These are phyloP conservation scores for Amanita brunnescens DNA, from an alignment of 768 basidiomycete species.

Conservation along the genomic window DNA sequence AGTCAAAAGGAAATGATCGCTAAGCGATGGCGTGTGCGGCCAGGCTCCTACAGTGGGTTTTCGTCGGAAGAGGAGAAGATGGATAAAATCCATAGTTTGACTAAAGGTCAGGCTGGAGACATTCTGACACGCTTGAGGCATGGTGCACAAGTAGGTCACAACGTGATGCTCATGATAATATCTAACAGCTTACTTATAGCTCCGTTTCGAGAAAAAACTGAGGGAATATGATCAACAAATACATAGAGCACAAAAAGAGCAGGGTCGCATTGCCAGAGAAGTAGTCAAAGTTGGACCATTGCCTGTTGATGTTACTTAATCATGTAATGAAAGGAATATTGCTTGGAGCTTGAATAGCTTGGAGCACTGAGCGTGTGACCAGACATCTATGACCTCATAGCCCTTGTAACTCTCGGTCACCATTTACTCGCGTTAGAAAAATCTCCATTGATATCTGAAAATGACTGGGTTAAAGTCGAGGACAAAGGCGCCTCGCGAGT, in stretches of 20 bases:
- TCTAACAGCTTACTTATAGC: slow-evolving; percentile 17
- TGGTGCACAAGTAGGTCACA: slow-evolving; percentile 51
- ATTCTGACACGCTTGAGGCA: slow-evolving; percentile 73
- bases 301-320: not conserved
- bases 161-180: not conserved
- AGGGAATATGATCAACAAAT: slow-evolving; percentile 30
- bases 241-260: slow-evolving; percentile 37
- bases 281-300: slow-evolving; percentile 56
- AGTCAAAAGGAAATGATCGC: slow-evolving; percentile 48
- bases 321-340: not conserved
- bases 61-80: slow-evolving; percentile 14
- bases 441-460: not conserved
- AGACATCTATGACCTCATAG: slow-evolving; percentile 5
- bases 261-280: slow-evolving; percentile 39
- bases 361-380: not conserved
- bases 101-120: slow-evolving; percentile 73
- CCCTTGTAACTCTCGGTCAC: not conserved
- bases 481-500: slow-evolving; percentile 67
- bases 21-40: slow-evolving; percentile 36
- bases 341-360: not conserved
- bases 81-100: slow-evolving; percentile 36
- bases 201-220: slow-evolving; percentile 45
- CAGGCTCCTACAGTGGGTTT: slow-evolving; percentile 13
- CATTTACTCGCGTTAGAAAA: too few relatives aligned
- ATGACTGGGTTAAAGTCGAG: slow-evolving; percentile 10